phyloP scores from a whole-genome alignment of 768 basidiomycete genomes.

The Lentinula raphanica region DNA sequence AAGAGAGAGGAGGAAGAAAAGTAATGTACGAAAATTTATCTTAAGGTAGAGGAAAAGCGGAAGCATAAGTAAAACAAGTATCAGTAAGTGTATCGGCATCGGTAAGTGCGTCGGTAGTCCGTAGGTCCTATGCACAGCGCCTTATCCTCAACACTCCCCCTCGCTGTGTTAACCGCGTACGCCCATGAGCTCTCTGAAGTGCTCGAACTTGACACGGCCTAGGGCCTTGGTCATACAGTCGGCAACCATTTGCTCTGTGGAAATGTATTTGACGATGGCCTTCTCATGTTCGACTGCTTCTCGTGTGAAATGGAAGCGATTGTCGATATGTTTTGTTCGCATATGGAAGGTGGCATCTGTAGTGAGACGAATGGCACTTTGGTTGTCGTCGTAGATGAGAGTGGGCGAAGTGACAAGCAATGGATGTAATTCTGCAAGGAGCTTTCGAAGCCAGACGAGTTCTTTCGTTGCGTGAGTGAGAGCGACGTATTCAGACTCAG shows the following conservation, averaged over 20 bases:
- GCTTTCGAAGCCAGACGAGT: slow-evolving; percentile 18
- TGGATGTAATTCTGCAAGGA: slow-evolving; percentile 15
- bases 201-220: background rate
- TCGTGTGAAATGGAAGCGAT: slow-evolving; percentile 27
- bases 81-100: no score
- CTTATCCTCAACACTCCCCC: background rate
- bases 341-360: slow-evolving; percentile 24
- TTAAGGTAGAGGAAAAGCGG: no score
- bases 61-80: no score
- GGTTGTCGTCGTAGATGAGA: slow-evolving; percentile 10
- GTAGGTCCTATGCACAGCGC: background rate
- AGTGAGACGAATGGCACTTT: slow-evolving; percentile 11
- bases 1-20: no score
- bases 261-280: no score
- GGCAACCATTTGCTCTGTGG: no score
- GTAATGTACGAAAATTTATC: no score
- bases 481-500: slow-evolving; percentile 29
- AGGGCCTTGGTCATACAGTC: background rate
- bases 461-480: slow-evolving; percentile 27
- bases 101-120: no score
- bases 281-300: slow-evolving; percentile 6
- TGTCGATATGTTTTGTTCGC: slow-evolving; percentile 32
- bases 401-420: background rate
- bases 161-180: background rate
- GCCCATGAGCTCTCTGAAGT: background rate